These are phyloP conservation scores for Bjerkandera adusta DNA, from an alignment of 1,284 basidiomycete genomes.

Conservation along the genomic window DNA sequence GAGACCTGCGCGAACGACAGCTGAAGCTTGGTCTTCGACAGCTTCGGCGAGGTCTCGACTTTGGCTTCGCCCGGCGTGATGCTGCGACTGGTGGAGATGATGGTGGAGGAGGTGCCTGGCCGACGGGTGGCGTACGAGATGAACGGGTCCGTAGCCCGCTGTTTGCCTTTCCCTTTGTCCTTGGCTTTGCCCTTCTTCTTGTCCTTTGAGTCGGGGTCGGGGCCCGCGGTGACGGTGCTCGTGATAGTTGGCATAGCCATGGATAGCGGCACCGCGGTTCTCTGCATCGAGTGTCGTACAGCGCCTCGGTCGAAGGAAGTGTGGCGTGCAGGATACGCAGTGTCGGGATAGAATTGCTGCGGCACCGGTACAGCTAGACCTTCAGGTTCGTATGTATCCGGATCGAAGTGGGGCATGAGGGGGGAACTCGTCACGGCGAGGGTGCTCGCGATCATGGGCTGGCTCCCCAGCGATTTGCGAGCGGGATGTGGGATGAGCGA, in stretches of 20 bases:
- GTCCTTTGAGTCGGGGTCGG: slow-evolving; percentile 20
- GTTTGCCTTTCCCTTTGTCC: slow-evolving; percentile 12
- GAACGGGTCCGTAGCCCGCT: too few species aligned
- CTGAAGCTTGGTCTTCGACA: slow-evolving; percentile 5
- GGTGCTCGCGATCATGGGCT: too few species aligned
- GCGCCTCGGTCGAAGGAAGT: slow-evolving; percentile 2
- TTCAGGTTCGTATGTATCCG: too few species aligned
- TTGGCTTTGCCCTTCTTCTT: slow-evolving; percentile 15
- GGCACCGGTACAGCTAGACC: background rate
- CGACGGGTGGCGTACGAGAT: too few species aligned
- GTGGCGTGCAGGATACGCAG: slow-evolving; percentile 6
- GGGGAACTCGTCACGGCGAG: too few species aligned
- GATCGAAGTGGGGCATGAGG: too few species aligned
- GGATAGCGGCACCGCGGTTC: slow-evolving; percentile 20
- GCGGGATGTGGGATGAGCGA: slow-evolving; percentile 23
- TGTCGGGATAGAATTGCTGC: slow-evolving; percentile 1
- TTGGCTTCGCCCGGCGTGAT: background rate
- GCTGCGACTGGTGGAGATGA: background rate
- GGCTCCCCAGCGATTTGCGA: slow-evolving; percentile 24
- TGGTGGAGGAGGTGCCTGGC: too few species aligned
- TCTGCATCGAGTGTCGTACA: slow-evolving; percentile 7
- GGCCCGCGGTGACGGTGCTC: slow-evolving; percentile 33
- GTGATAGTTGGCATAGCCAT: slow-evolving; percentile 26
- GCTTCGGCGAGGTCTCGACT: background rate
- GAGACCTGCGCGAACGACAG: slow-evolving; percentile 15